Percentiles rank a stretch among this genome's conserved stretches.
These are phyloP conservation scores for Hapsidospora chrysogenum DNA, from an alignment of 495 filamentous ascomycete genomes.

Conservation along the genomic window DNA sequence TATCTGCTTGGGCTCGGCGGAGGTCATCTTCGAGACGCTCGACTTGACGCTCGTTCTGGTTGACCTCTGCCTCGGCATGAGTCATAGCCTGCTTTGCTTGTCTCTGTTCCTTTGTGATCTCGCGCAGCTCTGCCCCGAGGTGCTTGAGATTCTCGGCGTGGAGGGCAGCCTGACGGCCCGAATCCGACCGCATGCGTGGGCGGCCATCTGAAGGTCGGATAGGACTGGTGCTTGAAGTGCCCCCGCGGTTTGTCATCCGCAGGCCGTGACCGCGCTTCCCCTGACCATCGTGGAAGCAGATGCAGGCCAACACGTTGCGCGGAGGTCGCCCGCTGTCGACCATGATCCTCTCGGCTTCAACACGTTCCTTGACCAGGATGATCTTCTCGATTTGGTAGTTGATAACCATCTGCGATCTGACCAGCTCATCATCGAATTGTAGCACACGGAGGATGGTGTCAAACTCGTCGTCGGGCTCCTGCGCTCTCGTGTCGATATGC, in stretches of 20 bases:
- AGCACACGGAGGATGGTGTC: slow-evolving; percentile 67
- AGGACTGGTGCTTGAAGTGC: slow-evolving; percentile 16
- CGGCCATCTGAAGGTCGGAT: slow-evolving; percentile 15
- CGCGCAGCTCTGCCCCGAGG: slow-evolving; percentile 24
- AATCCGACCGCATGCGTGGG: slow-evolving; percentile 70
- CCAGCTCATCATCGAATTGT: slow-evolving; percentile 63
- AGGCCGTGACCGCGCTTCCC: slow-evolving; percentile 42
- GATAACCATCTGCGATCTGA: slow-evolving; percentile 71
- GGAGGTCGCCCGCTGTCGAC: slow-evolving; percentile 37
- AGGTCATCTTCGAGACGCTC: slow-evolving; percentile 10
- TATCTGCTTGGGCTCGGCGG: slow-evolving; percentile 8
- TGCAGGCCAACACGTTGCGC: slow-evolving; percentile 56
- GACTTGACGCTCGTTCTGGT: slow-evolving; percentile 29
- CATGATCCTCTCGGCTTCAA: slow-evolving; percentile 52
- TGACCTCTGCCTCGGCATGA: slow-evolving; percentile 36
- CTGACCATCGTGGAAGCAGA: slow-evolving; percentile 35
- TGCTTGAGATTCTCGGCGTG: slow-evolving; percentile 22
- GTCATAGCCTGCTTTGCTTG: slow-evolving; percentile 39
- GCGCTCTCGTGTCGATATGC: slow-evolving; percentile 39
- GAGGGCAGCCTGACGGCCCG: slow-evolving; percentile 46
- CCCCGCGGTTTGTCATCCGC: slow-evolving; percentile 39
- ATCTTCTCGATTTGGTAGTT: slow-evolving; percentile 69
- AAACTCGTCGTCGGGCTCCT: slow-evolving; percentile 56
- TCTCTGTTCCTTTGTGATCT: slow-evolving; percentile 17
- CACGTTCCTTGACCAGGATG: slow-evolving; percentile 51